These are phyloP conservation scores for Vitis hybrid DNA, from an alignment of 177 flowering plant genomes.

Conservation along the genomic window DNA sequence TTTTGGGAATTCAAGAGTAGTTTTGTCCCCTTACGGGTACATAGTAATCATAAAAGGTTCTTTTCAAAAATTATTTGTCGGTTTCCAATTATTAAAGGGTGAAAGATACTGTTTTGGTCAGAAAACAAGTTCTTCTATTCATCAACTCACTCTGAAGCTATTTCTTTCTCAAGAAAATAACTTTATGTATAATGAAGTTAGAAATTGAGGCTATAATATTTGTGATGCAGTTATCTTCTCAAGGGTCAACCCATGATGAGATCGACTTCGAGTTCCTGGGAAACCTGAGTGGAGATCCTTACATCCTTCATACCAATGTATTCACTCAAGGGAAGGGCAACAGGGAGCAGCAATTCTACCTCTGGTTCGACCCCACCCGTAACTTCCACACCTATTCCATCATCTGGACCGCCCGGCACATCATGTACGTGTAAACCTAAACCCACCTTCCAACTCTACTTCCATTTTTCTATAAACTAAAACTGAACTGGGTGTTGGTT, in stretches of 20 bases:
- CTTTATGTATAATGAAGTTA: no score
- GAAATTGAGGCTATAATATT: no score
- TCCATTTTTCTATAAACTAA: not conserved
- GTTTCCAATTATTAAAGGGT: no score
- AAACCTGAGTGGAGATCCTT: slow-evolving; percentile 41
- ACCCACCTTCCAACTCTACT: not conserved
- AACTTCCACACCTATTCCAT: slow-evolving; percentile 47
- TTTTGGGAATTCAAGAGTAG: no score
- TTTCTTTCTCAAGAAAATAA: no score
- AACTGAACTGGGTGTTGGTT: no score
- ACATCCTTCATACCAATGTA: slow-evolving; percentile 41
- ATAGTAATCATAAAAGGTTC: no score
- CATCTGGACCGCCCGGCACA: slow-evolving; percentile 35
- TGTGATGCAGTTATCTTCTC: slow-evolving; percentile 24
- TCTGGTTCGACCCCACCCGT: slow-evolving; percentile 46
- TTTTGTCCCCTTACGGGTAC: no score
- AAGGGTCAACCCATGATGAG: slow-evolving; percentile 28
- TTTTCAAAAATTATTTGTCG: no score
- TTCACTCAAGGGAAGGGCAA: slow-evolving; percentile 37
- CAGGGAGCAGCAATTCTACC: slow-evolving; percentile 44
- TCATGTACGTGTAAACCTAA: slow-evolving; percentile 28
- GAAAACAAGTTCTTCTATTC: no score
- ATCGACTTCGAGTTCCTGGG: slow-evolving; percentile 37
- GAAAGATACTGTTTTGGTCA: no score
- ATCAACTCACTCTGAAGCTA: no score